phyloP scores from a whole-genome alignment of 2,329 filamentous ascomycete genomes.

The Fusarium verrucosum region DNA sequence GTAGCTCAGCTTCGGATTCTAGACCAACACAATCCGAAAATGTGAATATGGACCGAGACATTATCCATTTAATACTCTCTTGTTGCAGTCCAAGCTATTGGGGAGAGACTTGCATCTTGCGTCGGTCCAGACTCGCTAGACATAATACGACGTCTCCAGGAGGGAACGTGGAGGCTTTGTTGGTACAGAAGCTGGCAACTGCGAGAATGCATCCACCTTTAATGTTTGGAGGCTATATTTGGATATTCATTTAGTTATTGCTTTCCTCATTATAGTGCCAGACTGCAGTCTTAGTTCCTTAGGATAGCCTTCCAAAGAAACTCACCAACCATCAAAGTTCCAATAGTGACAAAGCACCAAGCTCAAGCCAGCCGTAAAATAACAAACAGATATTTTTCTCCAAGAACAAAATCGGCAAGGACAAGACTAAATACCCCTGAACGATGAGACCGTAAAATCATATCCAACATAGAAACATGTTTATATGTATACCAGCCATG shows the following conservation, averaged over 20 bases:
- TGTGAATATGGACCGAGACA: neutral
- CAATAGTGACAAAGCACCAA: neutral
- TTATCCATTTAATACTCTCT: neutral
- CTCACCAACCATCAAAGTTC: neutral
- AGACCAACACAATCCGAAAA: neutral
- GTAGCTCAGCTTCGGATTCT: neutral
- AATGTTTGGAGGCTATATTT: too few species aligned
- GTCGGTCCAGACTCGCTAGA: too few species aligned
- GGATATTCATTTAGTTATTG: neutral
- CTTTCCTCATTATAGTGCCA: neutral
- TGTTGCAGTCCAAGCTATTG: too few species aligned
- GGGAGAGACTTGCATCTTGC: too few species aligned
- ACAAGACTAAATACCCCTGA: neutral
- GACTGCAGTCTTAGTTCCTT: too few species aligned
- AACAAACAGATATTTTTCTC: neutral
- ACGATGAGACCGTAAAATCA: neutral
- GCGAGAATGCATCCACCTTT: too few species aligned
- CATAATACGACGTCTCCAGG: too few species aligned
- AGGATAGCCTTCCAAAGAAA: neutral
- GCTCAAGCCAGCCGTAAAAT: neutral
- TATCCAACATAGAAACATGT: constrained; percentile 11
- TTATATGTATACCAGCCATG: constrained; percentile 14
- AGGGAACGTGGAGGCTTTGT: too few species aligned
- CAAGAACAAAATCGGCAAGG: neutral
- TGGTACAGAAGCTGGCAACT: too few species aligned